Evolutionary conservation across 108 stramenopile species (phyloP), one percentile per base, ranked within the genome.

Genomic region (Nannochloropsis granulata): DNA sequence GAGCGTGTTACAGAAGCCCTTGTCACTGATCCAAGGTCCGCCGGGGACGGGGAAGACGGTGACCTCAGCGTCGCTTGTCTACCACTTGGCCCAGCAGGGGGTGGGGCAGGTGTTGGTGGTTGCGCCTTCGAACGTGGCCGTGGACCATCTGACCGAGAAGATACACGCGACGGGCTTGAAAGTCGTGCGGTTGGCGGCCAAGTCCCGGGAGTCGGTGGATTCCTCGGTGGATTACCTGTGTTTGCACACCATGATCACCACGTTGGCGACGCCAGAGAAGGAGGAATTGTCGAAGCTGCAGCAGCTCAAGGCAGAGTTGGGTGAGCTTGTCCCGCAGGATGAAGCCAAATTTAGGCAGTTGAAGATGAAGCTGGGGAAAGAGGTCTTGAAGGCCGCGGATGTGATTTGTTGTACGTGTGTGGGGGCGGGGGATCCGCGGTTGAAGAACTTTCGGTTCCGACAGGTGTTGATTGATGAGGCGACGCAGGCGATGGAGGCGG

Each of bases 401-500:
- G 97, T 98, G 43, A 97, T 99, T 85, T 99, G 98, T 85, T 94
- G 94, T 82, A 99, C 98, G 34, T 99, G 98, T 87, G 96, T 95
- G 19, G 96, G 96, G 44, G 97, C 98, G 34, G 98, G 96, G 19
- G 98, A 99, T 87, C 94, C 95, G 12, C 94, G 98, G 78, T 89
- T 99, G 45, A 93, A 93, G 87, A 96, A 96, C 86, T 94, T 96
- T 80, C 94, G 95, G 16, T 98, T 99, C 86, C 86, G 86, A 45
- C 96, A 97, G 89, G 97, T 99, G 42, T 86, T 99, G 82, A 95
- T 99, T 91, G 98, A 99, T 88, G 98, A 99, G 87, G 97, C 97
- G 12, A 99, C 98, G 12, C 98, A 99, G 85, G 98, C 98, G 25
- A 95, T 97, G 85, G 98, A 99, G 91, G 95, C 97, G 14, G 98